Evolutionary conservation across 1,284 basidiomycete genomes (phyloP), one percentile per base, ranked within the genome.

Genomic region (Boletus smithii): DNA sequence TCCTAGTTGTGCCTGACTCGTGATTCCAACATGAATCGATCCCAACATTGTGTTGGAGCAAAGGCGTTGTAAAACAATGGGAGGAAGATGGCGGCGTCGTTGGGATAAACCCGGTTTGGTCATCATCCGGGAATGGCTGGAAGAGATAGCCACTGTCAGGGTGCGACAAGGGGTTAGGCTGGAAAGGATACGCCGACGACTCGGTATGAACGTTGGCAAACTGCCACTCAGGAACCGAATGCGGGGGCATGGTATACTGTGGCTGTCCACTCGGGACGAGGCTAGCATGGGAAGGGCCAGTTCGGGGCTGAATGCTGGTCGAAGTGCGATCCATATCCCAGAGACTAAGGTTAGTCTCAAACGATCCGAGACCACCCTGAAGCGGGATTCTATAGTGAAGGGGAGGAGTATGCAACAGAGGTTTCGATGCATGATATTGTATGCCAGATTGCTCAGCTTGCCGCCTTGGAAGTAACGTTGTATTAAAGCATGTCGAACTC

Each of bases 191-290:
- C 16, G 39, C 30, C 10, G 32, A 24, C 8, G 42, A 43, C 5
- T 55, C 53, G 8, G 14, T 17, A 8, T 30, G 30, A 35, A 36
- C 10, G 6, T 24, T 8, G 42, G 44, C 1, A 37, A 46, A 45
- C 14, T 56, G 54, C 54, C 48, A 46, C 9, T 50, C 46, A 18
- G 42, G 34, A 27, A 40, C 42, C 5, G 32, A 42, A 35, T 39
- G 33, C 4, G 36, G 18, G 16, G 48, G 20, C 1, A 39, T 23
- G 33, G 39, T 24, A 29, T 35, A 10, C 8, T 45, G 49, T 26
- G 36, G 24, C 23, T 44, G 51, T 46, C 39, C 46, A n/a, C 22
- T 43, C 18, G 33, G 22, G 11, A 42, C 13, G 14, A 46, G 29
- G 20, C 14, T 42, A 17, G 16, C 8, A 39, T 46, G 27, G 17